Evolutionary conservation across 306 rosid genomes (phyloP).

Genomic region (Cotoneaster glaucophyllus): DNA sequence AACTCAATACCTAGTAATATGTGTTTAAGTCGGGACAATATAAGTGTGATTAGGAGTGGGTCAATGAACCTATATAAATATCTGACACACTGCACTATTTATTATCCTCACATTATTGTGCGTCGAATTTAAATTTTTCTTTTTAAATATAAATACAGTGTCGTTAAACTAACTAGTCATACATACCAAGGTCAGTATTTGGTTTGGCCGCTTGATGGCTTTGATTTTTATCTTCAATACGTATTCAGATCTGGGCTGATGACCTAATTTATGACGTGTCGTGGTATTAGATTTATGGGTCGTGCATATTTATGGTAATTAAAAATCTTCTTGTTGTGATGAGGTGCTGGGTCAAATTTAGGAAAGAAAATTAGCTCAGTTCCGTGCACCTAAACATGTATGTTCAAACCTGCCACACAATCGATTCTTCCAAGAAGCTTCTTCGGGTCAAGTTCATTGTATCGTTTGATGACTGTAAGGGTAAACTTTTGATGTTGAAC

Average conservation of each 20-base stretch:
- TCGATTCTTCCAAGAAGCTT: conserved; percentile 6
- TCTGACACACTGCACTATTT: too few species aligned
- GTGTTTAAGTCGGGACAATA: too few species aligned
- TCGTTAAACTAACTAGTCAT: too few species aligned
- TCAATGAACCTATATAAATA: too few species aligned
- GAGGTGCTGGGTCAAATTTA: neutral
- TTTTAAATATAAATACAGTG: rapidly evolving
- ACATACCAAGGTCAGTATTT: neutral
- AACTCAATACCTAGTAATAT: too few species aligned
- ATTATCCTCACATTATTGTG: neutral
- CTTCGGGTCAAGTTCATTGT: neutral
- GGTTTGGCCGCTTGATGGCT: neutral
- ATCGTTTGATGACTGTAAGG: neutral
- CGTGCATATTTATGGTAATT: neutral
- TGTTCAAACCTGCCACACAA: neutral
- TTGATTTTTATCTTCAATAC: neutral
- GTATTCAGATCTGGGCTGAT: neutral
- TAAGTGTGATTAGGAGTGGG: too few species aligned
- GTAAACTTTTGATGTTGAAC: neutral
- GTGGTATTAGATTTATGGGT: neutral
- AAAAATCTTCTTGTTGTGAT: neutral
- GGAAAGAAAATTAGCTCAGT: neutral
- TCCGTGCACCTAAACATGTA: neutral
- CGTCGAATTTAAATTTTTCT: too few species aligned
- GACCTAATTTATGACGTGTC: neutral